Base-by-base conservation (phyloP, 75 land plant genomes). In the Picea sitchensis region DNA sequence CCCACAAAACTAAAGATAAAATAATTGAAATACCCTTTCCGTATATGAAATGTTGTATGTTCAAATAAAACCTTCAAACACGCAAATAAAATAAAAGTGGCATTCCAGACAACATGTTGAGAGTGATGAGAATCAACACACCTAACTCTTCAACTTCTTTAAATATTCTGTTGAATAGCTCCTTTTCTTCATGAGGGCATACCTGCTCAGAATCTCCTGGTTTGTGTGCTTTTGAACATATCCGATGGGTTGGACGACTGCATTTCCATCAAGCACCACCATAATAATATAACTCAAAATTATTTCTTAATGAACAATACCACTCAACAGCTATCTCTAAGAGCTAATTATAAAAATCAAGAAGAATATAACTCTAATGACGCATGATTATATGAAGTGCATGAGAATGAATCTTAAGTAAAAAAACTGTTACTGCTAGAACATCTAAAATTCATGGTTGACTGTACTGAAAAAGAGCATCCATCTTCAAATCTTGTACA, bases 231-330 rank as follows among this genome's bases (percentile, higher is more conserved):
- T 47, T 71, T 71, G 54, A 71, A 71, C 51, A 71, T 71, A 71
- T 44, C 41, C n/a, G 73, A 71, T 71, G 54, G 54, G n/a, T 44
- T 71, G 54, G 73, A 71, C 44, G 73, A 71, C 73, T 71, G 73
- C 73, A 71, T 8, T 6, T 38, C 56, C 8, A 71, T 71, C 73
- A 44, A 7, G 36, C 38, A 71, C 73, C 2, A 71, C 44, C 47
- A 71, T 26, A 41, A 71, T 38, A 71, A 71, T n/a, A 51, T 18
- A 38, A 38, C 3, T 44, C 9, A 69, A 69, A 15, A 0, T 44
- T 0, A 38, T 71, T 41, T 17, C 13, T 12, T 71, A 41, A 32
- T 71, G 21, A 71, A 71, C 54, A 71, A 44, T 41, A 21, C 23
- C 73, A 71, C 54, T 51, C 0, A 26, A 38, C 13, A 71, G 38